Evolutionary conservation across 2,329 filamentous ascomycete species (phyloP).

Genomic region (Aureobasidium sp.): DNA sequence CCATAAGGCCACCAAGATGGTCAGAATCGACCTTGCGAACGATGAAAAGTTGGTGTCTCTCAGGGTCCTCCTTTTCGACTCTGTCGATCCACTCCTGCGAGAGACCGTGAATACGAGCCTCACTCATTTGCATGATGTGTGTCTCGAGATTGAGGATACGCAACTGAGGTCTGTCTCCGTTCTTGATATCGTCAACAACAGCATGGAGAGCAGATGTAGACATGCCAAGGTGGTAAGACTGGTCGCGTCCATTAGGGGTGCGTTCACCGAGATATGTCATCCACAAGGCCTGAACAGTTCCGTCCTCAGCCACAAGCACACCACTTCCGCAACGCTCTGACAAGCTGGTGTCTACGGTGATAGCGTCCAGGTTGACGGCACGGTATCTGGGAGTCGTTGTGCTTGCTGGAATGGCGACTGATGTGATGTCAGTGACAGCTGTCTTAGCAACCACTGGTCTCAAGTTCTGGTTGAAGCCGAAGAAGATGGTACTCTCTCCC

Average conservation of each 20-base stretch:
- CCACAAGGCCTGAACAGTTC: constrained; percentile 92
- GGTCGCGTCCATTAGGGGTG: constrained; percentile 70
- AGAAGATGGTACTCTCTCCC: constrained; percentile 89
- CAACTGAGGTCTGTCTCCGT: constrained; percentile 68
- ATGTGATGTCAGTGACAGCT: constrained; percentile 92
- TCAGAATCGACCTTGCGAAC: constrained; percentile 78
- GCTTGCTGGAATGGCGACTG: constrained; percentile 92
- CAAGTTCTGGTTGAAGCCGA: constrained; percentile 96
- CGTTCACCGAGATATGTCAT: constrained; percentile 93
- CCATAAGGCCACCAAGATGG: constrained; percentile 58
- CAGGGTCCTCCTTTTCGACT: constrained; percentile 78
- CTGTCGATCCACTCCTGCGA: constrained; percentile 92
- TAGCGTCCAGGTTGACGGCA: constrained; percentile 91
- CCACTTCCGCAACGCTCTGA: constrained; percentile 90
- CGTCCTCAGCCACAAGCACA: constrained; percentile 81
- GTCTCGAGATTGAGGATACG: constrained; percentile 92
- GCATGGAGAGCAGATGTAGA: constrained; percentile 82
- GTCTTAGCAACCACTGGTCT: constrained; percentile 91
- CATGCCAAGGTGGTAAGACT: constrained; percentile 92
- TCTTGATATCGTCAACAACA: constrained; percentile 78
- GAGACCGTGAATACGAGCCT: constrained; percentile 94
- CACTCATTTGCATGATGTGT: constrained; percentile 91
- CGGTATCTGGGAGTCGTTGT: constrained; percentile 85
- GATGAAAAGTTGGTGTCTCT: constrained; percentile 97
- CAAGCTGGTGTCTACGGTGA: constrained; percentile 90